phyloP scores from a whole-genome alignment of 306 rosid genomes.

The Cucumis sativus region Cucumber_9930_V3 NC_026661.2:21794001-21794500 shows the following conservation, averaged over 20 bases:
- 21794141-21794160: constrained; percentile 43
- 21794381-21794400: not conserved
- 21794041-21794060: not conserved
- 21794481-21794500: not conserved
- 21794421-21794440: not conserved
- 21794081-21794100: constrained; percentile 19
- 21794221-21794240: not conserved
- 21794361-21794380: not conserved
- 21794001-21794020: constrained; percentile 27
- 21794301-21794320: not conserved
- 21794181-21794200: constrained; percentile 6
- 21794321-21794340: not conserved
- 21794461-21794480: not conserved
- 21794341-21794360: not conserved
- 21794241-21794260: not conserved
- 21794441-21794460: not conserved
- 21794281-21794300: not conserved
- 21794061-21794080: constrained; percentile 19
- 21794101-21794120: constrained; percentile 15
- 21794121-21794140: constrained; percentile 18
- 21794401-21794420: constrained; percentile 1
- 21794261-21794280: not conserved
- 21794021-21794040: constrained; percentile 25
- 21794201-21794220: constrained; percentile 19
- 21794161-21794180: constrained; percentile 12